phyloP scores from a whole-genome alignment of 441 rosid genomes.

The Populus hybrid region DNA sequence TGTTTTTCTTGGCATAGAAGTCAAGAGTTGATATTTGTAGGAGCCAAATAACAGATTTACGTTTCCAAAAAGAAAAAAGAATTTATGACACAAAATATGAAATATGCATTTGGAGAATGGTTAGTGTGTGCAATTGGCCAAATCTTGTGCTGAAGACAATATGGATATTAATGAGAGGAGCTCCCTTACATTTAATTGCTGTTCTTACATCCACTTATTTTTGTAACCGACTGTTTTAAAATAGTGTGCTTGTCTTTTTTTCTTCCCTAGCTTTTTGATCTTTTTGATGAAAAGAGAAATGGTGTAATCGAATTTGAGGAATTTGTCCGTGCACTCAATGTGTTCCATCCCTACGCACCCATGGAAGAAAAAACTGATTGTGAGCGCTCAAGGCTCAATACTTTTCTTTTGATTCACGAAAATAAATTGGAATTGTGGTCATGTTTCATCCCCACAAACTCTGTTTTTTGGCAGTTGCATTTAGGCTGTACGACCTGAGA shows the following conservation, averaged over 20 bases:
- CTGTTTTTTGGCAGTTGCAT: slow-evolving; percentile 60
- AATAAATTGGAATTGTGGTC: not conserved
- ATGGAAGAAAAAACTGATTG: slow-evolving; percentile 77
- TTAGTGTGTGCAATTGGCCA: no score
- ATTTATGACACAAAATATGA: not conserved
- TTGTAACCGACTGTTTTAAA: not conserved
- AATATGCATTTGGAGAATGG: not conserved
- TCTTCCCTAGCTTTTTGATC: slow-evolving; percentile 58
- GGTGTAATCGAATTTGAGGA: slow-evolving; percentile 92
- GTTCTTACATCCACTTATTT: not conserved
- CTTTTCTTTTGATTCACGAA: slow-evolving; percentile 4
- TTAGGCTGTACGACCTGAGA: slow-evolving; percentile 79
- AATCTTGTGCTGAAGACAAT: no score
- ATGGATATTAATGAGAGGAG: not conserved
- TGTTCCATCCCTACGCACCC: slow-evolving; percentile 78
- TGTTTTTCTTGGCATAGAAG: not conserved
- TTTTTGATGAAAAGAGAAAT: slow-evolving; percentile 77
- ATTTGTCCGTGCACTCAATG: slow-evolving; percentile 64
- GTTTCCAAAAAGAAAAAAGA: not conserved
- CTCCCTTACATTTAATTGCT: not conserved
- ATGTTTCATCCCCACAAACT: slow-evolving; percentile 1
- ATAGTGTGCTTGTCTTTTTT: not conserved
- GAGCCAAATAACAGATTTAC: not conserved
- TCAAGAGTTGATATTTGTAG: not conserved
- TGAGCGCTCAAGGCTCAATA: slow-evolving; percentile 29